Percentiles rank a stretch among this genome's conserved stretches.
These are phyloP conservation scores for Picochlorum costavermella DNA, from an alignment of 139 green algal species.

Conservation along the genomic window DNA sequence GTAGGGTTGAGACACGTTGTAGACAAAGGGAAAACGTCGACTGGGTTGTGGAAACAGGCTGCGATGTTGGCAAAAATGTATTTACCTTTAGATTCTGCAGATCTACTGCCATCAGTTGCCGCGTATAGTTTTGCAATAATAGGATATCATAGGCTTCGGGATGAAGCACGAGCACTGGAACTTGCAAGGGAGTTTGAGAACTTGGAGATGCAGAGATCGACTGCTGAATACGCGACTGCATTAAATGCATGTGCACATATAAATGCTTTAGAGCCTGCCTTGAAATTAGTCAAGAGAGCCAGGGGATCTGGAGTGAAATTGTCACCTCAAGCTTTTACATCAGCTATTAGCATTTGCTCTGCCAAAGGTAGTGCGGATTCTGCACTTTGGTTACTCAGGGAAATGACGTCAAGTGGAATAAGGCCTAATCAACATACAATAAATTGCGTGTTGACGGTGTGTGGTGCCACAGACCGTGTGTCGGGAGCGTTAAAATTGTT, in stretches of 20 bases:
- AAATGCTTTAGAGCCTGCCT: constrained; percentile 8
- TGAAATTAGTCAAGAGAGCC: constrained; percentile 18
- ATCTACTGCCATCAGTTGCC: constrained; percentile 14
- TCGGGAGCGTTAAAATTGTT: constrained; percentile 13
- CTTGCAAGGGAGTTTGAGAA: constrained; percentile 10
- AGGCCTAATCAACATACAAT: constrained; percentile 9
- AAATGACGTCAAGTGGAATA: constrained; percentile 23
- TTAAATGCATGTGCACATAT: constrained; percentile 20
- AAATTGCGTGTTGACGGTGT: constrained; percentile 5
- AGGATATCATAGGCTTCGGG: constrained; percentile 9
- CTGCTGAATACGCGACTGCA: constrained; percentile 13
- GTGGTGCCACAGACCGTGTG: constrained; percentile 5
- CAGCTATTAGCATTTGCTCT: not conserved
- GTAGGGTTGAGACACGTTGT: not conserved
- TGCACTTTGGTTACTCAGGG: constrained; percentile 11
- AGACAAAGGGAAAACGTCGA: not conserved
- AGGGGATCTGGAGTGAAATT: constrained; percentile 2
- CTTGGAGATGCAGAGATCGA: constrained; percentile 7
- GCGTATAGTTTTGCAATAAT: constrained; percentile 13
- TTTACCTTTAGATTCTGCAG: not conserved
- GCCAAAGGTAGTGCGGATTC: not conserved
- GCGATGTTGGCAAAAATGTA: not conserved
- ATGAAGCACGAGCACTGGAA: constrained; percentile 12
- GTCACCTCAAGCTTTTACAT: constrained; percentile 1
- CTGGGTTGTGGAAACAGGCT: not conserved